A percentile compares a stretch with the other conserved stretches of the same genome.
Conservation (phyloP, 352 stramenopile species). For the Pythium aphanidermatum region DNA sequence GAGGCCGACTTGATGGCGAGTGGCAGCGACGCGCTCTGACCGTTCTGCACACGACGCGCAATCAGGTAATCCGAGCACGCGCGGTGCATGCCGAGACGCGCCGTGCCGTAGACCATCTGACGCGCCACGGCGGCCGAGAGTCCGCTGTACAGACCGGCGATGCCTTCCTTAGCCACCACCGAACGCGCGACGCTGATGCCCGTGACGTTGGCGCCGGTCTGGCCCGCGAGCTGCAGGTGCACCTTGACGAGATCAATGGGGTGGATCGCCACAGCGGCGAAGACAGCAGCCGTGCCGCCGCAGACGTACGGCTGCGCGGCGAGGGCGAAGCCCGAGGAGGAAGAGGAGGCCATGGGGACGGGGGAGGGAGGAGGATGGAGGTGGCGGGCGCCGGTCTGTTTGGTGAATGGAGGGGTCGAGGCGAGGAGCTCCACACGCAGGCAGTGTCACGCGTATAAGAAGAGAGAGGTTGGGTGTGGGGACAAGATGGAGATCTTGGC, state of each 20-base stretch:
- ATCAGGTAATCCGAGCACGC: constrained; percentile 78
- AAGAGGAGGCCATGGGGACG: neutral
- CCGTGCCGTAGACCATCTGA: constrained; percentile 85
- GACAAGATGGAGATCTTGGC: neutral
- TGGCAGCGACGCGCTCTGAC: constrained; percentile 60
- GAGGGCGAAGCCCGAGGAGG: constrained; percentile 27
- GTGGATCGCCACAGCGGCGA: constrained; percentile 80
- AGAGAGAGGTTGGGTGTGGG: constrained; percentile 3
- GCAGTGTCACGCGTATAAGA: constrained; percentile 3
- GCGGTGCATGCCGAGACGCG: constrained; percentile 80
- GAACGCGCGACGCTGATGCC: constrained; percentile 69
- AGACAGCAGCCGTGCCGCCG: constrained; percentile 63
- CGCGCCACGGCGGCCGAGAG: constrained; percentile 75
- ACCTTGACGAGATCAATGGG: constrained; percentile 91
- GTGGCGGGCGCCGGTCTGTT: constrained; percentile 5
- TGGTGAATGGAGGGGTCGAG: constrained; percentile 12
- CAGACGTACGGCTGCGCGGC: constrained; percentile 74
- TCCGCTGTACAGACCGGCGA: constrained; percentile 78
- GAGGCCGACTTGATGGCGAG: constrained; percentile 69
- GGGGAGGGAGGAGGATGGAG: neutral
- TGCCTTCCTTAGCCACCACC: constrained; percentile 72
- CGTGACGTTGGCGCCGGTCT: constrained; percentile 73
- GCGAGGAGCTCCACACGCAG: too few relatives aligned
- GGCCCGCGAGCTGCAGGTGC: constrained; percentile 81
- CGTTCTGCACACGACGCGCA: constrained; percentile 55